Evolutionary conservation across 1,284 basidiomycete genomes (phyloP).

Genomic region (Ceratobasidium sp.): DNA sequence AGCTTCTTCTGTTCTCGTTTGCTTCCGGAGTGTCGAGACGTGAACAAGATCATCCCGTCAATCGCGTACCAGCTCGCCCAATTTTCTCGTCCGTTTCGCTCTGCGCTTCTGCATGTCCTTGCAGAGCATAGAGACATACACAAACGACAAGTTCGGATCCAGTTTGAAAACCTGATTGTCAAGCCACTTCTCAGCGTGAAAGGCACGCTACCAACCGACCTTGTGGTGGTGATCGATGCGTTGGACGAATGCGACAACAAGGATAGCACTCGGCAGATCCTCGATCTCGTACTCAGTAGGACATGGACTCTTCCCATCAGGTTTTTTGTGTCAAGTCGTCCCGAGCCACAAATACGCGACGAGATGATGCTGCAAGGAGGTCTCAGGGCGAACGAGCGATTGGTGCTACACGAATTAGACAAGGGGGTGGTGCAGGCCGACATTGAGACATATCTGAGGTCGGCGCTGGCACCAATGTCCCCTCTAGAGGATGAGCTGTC

Average conservation of each 20-base stretch:
- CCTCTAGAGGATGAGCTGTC: neutral
- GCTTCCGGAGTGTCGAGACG: slow-evolving; percentile 15
- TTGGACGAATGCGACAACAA: slow-evolving; percentile 36
- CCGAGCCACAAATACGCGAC: slow-evolving; percentile 26
- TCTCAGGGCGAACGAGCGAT: no score
- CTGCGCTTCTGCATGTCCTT: slow-evolving; percentile 1
- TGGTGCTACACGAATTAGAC: slow-evolving; percentile 36
- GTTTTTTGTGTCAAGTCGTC: slow-evolving; percentile 37
- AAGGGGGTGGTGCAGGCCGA: slow-evolving; percentile 29
- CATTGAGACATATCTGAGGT: slow-evolving; percentile 32
- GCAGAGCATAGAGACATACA: slow-evolving; percentile 14
- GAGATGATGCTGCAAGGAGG: no score
- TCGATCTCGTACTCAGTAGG: neutral
- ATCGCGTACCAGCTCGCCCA: slow-evolving; percentile 36
- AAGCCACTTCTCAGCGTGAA: neutral
- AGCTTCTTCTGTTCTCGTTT: slow-evolving; percentile 47
- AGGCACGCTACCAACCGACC: neutral
- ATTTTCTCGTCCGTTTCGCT: slow-evolving; percentile 22
- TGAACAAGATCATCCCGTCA: slow-evolving; percentile 34
- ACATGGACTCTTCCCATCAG: neutral
- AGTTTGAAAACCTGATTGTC: slow-evolving; percentile 27
- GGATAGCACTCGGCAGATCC: neutral
- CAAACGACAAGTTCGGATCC: neutral
- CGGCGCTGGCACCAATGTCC: neutral
- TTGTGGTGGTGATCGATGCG: slow-evolving; percentile 38